Evolutionary conservation across 1,284 basidiomycete species (phyloP).

Genomic region (Rhizoctonia solani): DNA sequence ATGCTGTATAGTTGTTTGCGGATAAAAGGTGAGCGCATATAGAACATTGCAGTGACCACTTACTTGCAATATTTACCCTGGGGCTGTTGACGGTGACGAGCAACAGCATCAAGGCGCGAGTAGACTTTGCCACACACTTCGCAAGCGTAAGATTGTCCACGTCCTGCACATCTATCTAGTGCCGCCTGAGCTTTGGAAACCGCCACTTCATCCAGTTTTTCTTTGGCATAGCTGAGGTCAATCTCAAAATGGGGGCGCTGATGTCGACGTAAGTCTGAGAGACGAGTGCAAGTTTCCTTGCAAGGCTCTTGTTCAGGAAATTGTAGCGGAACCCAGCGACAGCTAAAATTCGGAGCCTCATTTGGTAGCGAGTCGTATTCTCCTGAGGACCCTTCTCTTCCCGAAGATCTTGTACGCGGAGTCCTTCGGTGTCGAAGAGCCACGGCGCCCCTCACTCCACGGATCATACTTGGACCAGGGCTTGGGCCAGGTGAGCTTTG

Average conservation of each 20-base stretch:
- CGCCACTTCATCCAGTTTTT: slow-evolving; percentile 13
- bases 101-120: slow-evolving; percentile 26
- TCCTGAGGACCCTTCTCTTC: slow-evolving; percentile 11
- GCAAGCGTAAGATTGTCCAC: slow-evolving; percentile 27
- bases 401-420: slow-evolving; percentile 9
- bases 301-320: slow-evolving; percentile 10
- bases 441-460: slow-evolving; percentile 20
- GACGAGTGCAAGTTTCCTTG: slow-evolving; percentile 20
- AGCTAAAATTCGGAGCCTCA: slow-evolving; percentile 17
- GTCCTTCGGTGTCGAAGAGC: slow-evolving; percentile 2
- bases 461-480: slow-evolving; percentile 24
- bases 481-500: slow-evolving; percentile 9
- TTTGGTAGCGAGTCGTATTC: slow-evolving; percentile 16
- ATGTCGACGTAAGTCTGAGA: slow-evolving; percentile 31
- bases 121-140: slow-evolving; percentile 30
- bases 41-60: not conserved
- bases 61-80: slow-evolving; percentile 31
- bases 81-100: slow-evolving; percentile 29
- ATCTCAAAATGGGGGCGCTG: slow-evolving; percentile 27
- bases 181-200: slow-evolving; percentile 11
- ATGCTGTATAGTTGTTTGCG: not conserved
- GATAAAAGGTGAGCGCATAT: not conserved
- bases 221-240: slow-evolving; percentile 24
- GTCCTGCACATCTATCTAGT: slow-evolving; percentile 25
- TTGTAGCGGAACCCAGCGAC: slow-evolving; percentile 16